phyloP scores from a whole-genome alignment of 495 filamentous ascomycete species.

The Tuber indicum region DNA sequence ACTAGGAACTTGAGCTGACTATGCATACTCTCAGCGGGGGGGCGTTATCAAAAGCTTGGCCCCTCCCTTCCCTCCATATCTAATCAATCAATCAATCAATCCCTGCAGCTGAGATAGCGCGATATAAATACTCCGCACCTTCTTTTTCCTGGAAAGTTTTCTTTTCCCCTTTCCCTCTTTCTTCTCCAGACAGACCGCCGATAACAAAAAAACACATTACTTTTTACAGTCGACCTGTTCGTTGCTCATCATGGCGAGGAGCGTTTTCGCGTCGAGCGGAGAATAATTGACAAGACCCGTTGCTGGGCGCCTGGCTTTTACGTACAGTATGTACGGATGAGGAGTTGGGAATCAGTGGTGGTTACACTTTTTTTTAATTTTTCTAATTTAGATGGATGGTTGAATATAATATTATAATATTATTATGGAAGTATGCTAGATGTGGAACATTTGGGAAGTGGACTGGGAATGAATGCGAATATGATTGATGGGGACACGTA shows the following conservation, averaged over 20 bases:
- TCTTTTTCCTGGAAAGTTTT: too few species aligned
- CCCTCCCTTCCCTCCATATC: neutral
- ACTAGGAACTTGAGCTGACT: too few species aligned
- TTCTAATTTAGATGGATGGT: neutral
- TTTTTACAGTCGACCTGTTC: constrained; percentile 1
- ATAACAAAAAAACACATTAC: neutral
- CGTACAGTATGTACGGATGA: constrained; percentile 27
- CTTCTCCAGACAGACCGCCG: neutral
- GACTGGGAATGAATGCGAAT: neutral
- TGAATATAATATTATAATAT: too few species aligned
- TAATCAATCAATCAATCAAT: neutral
- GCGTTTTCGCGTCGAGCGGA: constrained; percentile 41
- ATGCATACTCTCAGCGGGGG: too few species aligned
- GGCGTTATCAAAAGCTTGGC: neutral
- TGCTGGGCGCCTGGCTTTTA: constrained; percentile 41
- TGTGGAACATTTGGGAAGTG: neutral
- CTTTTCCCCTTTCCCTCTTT: neutral
- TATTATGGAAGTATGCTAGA: too few species aligned
- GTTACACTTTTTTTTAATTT: constrained; percentile 23
- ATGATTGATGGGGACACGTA: neutral
- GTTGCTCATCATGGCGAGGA: neutral
- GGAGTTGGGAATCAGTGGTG: constrained; percentile 41
- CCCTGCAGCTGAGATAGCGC: neutral
- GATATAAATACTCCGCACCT: neutral
- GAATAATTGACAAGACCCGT: constrained; percentile 26